phyloP scores from a whole-genome alignment of 192 early-diverging fungal species.

The Pilobolus umbonatus region DNA sequence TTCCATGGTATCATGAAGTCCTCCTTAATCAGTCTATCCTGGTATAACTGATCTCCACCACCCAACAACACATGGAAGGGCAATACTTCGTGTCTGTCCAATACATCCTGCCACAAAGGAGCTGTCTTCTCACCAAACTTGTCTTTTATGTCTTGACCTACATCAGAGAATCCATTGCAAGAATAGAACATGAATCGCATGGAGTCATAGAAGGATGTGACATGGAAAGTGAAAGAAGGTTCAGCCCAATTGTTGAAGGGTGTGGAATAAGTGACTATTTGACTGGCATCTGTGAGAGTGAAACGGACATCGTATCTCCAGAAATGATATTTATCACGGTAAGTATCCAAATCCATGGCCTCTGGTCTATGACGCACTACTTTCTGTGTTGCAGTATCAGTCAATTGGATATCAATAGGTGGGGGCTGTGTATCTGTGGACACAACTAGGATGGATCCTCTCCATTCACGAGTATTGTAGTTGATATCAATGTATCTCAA shows the following conservation, averaged over 20 bases:
- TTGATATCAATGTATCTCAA: conserved; percentile 43
- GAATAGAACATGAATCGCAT: conserved; percentile 67
- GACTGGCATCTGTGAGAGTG: conserved; percentile 40
- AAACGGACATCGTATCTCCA: conserved; percentile 58
- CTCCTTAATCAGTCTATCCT: conserved; percentile 54
- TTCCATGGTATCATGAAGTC: conserved; percentile 59
- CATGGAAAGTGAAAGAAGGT: conserved; percentile 35
- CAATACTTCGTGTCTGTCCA: conserved; percentile 50
- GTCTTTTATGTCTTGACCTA: conserved; percentile 38
- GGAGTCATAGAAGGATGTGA: conserved; percentile 42
- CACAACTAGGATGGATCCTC: conserved; percentile 44
- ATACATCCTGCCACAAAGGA: conserved; percentile 65
- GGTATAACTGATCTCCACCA: conserved; percentile 72
- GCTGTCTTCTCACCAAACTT: conserved; percentile 41
- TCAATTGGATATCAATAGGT: conserved; percentile 6
- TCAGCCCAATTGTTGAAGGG: conserved; percentile 31
- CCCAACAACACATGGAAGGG: conserved; percentile 71
- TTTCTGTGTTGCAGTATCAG: neutral
- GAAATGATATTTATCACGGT: conserved; percentile 52
- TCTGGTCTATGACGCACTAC: neutral
- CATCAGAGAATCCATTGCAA: conserved; percentile 70
- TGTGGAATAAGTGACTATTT: conserved; percentile 31
- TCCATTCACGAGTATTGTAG: conserved; percentile 32
- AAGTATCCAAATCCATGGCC: conserved; percentile 45
- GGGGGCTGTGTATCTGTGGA: conserved; percentile 34